Base-by-base conservation (phyloP, 75 land plant species). In the Isoetes taiwanensis region DNA sequence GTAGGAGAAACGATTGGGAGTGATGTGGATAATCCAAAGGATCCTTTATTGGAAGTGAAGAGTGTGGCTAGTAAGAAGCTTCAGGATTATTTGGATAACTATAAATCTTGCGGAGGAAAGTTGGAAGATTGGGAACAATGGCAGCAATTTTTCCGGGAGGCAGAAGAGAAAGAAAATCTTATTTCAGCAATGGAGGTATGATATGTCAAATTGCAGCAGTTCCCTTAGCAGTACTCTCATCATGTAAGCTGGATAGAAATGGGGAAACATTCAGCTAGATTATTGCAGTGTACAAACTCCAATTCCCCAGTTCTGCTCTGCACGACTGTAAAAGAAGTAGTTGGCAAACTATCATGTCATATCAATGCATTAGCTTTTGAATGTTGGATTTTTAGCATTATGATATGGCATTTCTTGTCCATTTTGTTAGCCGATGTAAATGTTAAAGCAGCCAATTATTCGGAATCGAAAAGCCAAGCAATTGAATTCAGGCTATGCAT, bases 101-200 rank as follows among this genome's bases (percentile, higher is more conserved):
- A 61, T 52, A 50, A 46, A n/a, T n/a, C n/a, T n/a, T n/a, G n/a
- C n/a, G n/a, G n/a, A n/a, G n/a, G n/a, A n/a, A n/a, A n/a, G n/a
- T n/a, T n/a, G n/a, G n/a, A n/a, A n/a, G 79, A 81, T 41, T 87
- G 97, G 95, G 75, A 57, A 54, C 60, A 73, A 26, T 91, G 97
- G 97, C 78, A 34, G 55, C 71, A 72, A 24, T 77, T 80, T 58
- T 91, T 91, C 62, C 63, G 80, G 4, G 79, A 87, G 16, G 72
- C 75, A 32, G 97, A 91, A 34, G 80, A 84, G 59, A 63, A 75
- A 12, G 97, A 87, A 62, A 79, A 42, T 59, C 59, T 54, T 40
- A 60, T 67, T 19, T 73, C 95, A 2, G 61, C 73, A 57, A 75
- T 91, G 33, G 81, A 81, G 95, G 96, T 82, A 21, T 30, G 16